Conservation (phyloP, 305 asterid species). For the Solanum hybrid region DNA sequence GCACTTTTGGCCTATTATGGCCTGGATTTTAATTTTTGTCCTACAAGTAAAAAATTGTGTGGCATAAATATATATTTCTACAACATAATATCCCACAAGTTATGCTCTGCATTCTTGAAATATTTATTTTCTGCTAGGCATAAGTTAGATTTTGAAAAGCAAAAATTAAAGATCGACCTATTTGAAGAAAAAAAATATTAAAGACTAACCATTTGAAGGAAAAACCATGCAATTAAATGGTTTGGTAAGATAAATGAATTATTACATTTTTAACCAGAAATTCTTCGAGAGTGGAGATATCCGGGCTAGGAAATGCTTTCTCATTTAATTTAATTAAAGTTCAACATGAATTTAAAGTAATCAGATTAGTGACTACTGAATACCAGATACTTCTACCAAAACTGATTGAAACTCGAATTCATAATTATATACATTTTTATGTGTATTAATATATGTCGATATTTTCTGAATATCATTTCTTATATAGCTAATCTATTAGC, state of each 20-base stretch:
- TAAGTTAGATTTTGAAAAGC: neutral
- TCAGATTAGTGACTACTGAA: neutral
- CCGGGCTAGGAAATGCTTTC: fast-evolving
- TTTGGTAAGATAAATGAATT: neutral
- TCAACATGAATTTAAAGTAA: neutral
- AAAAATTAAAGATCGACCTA: neutral
- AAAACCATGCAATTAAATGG: neutral
- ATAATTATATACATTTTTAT: neutral
- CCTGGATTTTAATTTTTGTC: neutral
- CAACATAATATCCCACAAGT: neutral
- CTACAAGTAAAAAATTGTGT: neutral
- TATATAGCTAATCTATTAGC: too few relatives aligned
- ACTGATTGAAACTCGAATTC: neutral
- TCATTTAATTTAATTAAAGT: neutral
- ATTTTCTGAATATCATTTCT: neutral
- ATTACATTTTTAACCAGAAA: neutral
- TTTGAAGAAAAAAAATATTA: neutral
- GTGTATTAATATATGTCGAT: neutral
- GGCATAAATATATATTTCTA: too few relatives aligned
- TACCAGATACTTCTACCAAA: too few relatives aligned
- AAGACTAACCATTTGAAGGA: neutral
- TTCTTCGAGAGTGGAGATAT: neutral
- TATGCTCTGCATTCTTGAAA: neutral
- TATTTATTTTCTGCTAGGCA: neutral
- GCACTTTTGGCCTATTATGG: neutral